phyloP scores from a whole-genome alignment of 305 asterid species.

The Fraxinus platypoda region DNA sequence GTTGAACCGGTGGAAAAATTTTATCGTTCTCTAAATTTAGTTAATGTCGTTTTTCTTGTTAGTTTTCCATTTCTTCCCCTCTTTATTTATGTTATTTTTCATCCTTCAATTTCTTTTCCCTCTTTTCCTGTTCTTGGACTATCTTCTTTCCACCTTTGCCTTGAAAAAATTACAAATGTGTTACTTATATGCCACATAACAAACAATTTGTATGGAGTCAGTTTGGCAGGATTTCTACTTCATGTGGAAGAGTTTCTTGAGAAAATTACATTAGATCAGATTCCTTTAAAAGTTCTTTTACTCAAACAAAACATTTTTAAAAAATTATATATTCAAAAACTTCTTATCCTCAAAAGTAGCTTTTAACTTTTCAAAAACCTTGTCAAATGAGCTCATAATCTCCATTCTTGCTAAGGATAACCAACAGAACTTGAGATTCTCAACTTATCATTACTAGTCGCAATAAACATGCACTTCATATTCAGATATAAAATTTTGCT shows the following conservation, averaged over 20 bases:
- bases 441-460: not conserved
- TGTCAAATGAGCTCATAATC: not conserved
- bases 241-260: too few species aligned
- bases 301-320: too few species aligned
- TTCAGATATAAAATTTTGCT: not conserved
- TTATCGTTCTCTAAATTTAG: conserved; percentile 8
- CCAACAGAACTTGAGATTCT: not conserved
- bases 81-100: not conserved
- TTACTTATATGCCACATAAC: not conserved
- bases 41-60: conserved; percentile 12
- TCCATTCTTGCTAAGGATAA: not conserved
- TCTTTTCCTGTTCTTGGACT: not conserved
- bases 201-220: not conserved
- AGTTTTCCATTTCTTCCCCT: not conserved
- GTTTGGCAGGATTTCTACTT: not conserved
- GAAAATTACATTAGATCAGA: not conserved
- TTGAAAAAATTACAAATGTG: not conserved
- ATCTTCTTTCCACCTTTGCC: not conserved
- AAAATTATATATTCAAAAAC: too few species aligned
- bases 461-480: not conserved
- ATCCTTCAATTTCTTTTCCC: not conserved
- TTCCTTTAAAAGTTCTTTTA: not conserved
- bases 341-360: too few species aligned
- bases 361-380: not conserved
- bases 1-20: conserved; percentile 39